A percentile compares a stretch with the other conserved stretches of the same genome.
These are phyloP conservation scores for Isabelozyma pseudorhagii DNA, from an alignment of 805 yeast species.

Conservation along the genomic window DNA sequence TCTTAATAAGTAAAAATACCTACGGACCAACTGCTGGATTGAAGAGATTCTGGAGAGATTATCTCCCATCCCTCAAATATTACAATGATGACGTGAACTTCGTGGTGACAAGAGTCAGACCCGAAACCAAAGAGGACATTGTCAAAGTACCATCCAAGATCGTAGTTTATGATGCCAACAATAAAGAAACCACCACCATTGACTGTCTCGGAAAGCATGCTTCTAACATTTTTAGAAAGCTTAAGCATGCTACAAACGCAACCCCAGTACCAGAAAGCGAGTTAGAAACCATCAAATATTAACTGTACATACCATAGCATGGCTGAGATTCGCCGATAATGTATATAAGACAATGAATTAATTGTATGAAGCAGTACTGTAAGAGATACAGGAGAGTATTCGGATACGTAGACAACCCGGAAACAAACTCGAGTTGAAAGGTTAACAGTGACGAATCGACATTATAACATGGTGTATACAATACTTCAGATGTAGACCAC, in stretches of 20 bases:
- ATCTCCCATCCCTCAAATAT: slow-evolving; percentile 74
- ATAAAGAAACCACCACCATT: slow-evolving; percentile 33
- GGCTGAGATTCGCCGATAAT: neutral
- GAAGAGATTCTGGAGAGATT: slow-evolving; percentile 69
- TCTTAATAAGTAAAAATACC: slow-evolving; percentile 44
- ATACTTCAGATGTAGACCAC: no score
- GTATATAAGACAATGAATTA: neutral
- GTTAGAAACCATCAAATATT: slow-evolving; percentile 23
- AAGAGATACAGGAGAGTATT: no score
- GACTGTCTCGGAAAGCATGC: slow-evolving; percentile 53
- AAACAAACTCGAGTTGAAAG: no score
- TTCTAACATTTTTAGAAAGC: slow-evolving; percentile 52
- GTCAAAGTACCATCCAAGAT: slow-evolving; percentile 45
- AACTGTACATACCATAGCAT: neutral
- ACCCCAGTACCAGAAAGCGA: slow-evolving; percentile 44
- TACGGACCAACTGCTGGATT: slow-evolving; percentile 61
- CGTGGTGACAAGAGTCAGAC: slow-evolving; percentile 53
- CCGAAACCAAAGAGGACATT: slow-evolving; percentile 39
- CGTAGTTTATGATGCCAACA: slow-evolving; percentile 36
- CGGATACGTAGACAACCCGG: no score
- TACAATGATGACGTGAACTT: slow-evolving; percentile 75
- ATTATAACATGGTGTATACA: no score
- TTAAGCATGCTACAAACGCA: slow-evolving; percentile 54
- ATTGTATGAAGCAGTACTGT: neutral
- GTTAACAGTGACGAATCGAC: no score